Evolutionary conservation across 2,329 filamentous ascomycete species (phyloP).

Genomic region (Thelonectria olida): DNA sequence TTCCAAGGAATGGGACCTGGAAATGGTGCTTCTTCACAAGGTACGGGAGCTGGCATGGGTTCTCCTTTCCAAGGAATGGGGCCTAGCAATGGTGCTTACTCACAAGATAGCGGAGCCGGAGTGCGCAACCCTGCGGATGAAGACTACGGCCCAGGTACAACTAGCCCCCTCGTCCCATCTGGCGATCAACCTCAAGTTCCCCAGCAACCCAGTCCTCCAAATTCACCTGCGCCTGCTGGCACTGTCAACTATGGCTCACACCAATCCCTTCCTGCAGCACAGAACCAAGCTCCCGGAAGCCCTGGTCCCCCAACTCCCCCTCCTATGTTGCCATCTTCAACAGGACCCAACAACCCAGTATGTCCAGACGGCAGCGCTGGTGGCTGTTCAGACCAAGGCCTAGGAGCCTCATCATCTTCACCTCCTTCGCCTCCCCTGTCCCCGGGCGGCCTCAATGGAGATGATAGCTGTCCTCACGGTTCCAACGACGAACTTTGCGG

Average conservation of each 20-base stretch:
- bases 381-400: constrained; percentile 7
- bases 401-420: background rate
- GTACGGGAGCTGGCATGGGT: background rate
- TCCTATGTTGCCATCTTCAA: background rate
- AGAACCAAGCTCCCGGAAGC: background rate
- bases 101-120: background rate
- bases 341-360: background rate
- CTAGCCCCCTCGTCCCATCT: background rate
- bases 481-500: background rate
- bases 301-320: background rate
- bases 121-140: background rate
- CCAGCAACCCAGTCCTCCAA: background rate
- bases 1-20: background rate
- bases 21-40: background rate
- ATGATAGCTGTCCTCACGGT: background rate
- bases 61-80: background rate
- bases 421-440: background rate
- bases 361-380: constrained; percentile 6
- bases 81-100: background rate
- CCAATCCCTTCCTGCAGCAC: background rate
- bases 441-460: background rate
- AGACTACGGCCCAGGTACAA: constrained; percentile 9
- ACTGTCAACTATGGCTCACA: background rate
- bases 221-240: background rate
- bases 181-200: background rate